Conservation (phyloP, 495 filamentous ascomycete species). For the Tuber brumale region DNA sequence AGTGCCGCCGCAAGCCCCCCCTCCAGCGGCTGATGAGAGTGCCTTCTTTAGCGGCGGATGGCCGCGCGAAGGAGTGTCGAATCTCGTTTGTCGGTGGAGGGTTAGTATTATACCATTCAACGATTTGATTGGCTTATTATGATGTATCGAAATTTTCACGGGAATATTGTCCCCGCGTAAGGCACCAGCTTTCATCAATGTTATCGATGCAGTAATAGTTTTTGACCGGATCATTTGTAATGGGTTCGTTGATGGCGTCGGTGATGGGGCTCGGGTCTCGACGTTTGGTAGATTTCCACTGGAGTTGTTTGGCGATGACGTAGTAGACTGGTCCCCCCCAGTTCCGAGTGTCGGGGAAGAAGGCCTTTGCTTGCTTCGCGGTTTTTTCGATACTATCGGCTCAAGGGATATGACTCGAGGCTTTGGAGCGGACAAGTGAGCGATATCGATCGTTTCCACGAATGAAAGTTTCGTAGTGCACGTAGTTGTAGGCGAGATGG, state of each 20-base stretch:
- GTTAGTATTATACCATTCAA: slow-evolving; percentile 89
- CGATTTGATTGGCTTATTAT: slow-evolving; percentile 79
- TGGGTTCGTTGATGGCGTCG: slow-evolving; percentile 41
- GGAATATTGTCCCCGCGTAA: slow-evolving; percentile 77
- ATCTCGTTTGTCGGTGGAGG: slow-evolving; percentile 81
- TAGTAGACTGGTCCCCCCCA: slow-evolving; percentile 11
- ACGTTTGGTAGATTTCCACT: slow-evolving; percentile 23
- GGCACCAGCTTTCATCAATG: slow-evolving; percentile 73
- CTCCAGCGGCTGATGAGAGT: slow-evolving; percentile 56
- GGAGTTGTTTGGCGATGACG: slow-evolving; percentile 29
- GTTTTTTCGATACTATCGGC: slow-evolving; percentile 49
- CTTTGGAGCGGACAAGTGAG: slow-evolving; percentile 52
- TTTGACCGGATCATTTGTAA: slow-evolving; percentile 46
- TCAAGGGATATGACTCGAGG: slow-evolving; percentile 76
- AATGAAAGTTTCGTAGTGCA: slow-evolving; percentile 75
- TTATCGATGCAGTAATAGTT: slow-evolving; percentile 80
- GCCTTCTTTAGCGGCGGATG: slow-evolving; percentile 53
- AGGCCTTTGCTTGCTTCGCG: slow-evolving; percentile 27
- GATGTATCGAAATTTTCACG: slow-evolving; percentile 72
- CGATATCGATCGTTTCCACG: slow-evolving; percentile 64
- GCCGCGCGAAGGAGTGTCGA: slow-evolving; percentile 71
- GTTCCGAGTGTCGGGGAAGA: slow-evolving; percentile 19
- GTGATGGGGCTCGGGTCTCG: slow-evolving; percentile 18
- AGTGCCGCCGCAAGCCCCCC: slow-evolving; percentile 73
- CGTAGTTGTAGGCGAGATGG: slow-evolving; percentile 69